A percentile compares a stretch with the other conserved stretches of the same genome.
Evolutionary conservation across 305 asterid species (phyloP).

Genomic region (Fraxinus paxiana): DNA sequence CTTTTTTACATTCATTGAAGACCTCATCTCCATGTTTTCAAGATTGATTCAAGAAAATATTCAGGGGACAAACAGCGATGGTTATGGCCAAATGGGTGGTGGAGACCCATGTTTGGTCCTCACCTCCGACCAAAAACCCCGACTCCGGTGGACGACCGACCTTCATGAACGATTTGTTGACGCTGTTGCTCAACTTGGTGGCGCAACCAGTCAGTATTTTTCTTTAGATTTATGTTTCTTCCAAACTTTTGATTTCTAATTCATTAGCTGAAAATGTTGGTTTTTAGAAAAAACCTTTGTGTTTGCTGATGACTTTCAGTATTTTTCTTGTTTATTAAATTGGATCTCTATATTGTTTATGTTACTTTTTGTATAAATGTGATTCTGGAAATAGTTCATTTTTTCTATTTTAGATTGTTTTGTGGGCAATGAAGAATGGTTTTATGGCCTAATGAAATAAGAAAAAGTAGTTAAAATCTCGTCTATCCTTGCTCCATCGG

Average conservation of each 20-base stretch:
- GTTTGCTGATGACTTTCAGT: neutral
- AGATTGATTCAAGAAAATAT: conserved; percentile 46
- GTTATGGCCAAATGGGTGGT: conserved; percentile 44
- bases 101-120: conserved; percentile 70
- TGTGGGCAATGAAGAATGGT: neutral
- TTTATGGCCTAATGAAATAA: neutral
- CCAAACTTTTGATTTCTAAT: neutral
- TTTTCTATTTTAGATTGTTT: neutral
- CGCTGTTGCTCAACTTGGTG: conserved; percentile 91
- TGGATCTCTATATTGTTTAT: neutral
- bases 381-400: neutral
- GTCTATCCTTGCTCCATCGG: neutral
- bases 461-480: neutral
- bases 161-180: conserved; percentile 85
- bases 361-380: neutral
- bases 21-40: conserved; percentile 36
- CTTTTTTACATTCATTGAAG: neutral
- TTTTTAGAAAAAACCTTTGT: neutral
- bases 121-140: conserved; percentile 78
- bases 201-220: conserved; percentile 21
- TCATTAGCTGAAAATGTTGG: neutral
- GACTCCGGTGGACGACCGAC: conserved; percentile 88
- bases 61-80: conserved; percentile 21
- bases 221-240: neutral
- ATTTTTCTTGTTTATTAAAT: neutral